Percentiles rank a stretch among this genome's conserved stretches.
phyloP scores from a whole-genome alignment of 2,329 filamentous ascomycete genomes.

The Plenodomus lindquistii region DNA sequence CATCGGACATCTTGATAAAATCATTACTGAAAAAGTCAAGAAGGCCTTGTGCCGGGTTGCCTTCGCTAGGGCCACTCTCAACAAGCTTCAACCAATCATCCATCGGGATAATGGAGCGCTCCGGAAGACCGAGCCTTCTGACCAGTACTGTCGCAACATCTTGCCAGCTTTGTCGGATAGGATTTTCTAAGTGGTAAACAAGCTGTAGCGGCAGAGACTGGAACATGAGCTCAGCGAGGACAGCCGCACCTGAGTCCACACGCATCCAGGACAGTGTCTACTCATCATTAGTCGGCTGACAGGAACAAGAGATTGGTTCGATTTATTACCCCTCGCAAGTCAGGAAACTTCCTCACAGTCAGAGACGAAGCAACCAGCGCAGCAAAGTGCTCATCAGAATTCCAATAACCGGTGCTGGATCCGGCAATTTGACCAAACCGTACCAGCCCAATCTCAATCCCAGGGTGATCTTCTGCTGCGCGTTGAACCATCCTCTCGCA shows the following conservation, averaged over 20 bases:
- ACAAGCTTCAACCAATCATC: not conserved
- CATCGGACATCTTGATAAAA: not conserved
- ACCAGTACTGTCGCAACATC: not conserved
- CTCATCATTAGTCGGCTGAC: too few species aligned
- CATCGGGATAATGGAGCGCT: not conserved
- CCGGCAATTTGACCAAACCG: not conserved
- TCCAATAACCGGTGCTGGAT: not conserved
- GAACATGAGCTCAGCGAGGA: not conserved
- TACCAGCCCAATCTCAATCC: not conserved
- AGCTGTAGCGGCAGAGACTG: not conserved
- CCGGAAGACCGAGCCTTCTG: not conserved
- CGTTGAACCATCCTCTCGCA: slow-evolving; percentile 51
- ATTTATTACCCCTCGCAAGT: not conserved
- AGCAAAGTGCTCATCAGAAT: not conserved
- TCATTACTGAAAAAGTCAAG: not conserved
- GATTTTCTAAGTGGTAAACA: not conserved
- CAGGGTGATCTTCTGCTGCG: not conserved
- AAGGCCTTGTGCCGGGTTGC: not conserved
- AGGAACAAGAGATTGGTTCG: not conserved
- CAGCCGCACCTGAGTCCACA: not conserved
- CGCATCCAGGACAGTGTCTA: not conserved
- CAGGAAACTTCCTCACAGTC: not conserved
- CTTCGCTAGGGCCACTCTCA: not conserved
- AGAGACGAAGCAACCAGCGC: not conserved
- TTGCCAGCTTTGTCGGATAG: not conserved